These are phyloP conservation scores for Poteriospumella lacustris DNA, from an alignment of 108 stramenopile genomes.

Conservation along the genomic window DNA sequence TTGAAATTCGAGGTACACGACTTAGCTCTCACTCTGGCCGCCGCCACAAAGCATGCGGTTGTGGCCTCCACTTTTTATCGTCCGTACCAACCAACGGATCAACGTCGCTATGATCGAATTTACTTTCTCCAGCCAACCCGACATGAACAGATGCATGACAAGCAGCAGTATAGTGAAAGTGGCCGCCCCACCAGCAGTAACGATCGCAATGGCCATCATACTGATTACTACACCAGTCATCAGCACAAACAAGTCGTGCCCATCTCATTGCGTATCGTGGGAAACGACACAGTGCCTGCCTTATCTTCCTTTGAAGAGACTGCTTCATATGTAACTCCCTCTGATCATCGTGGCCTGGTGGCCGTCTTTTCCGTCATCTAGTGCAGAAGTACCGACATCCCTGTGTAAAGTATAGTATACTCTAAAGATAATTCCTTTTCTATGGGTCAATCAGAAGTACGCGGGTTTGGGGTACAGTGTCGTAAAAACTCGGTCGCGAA, in stretches of 20 bases:
- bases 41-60: too few species aligned
- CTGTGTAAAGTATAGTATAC: too few species aligned
- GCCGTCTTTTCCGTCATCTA: conserved; percentile 72
- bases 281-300: conserved; percentile 71
- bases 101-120: conserved; percentile 81
- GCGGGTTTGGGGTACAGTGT: too few species aligned
- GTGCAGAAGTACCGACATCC: too few species aligned
- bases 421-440: too few species aligned
- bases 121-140: conserved; percentile 74
- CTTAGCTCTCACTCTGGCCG: too few species aligned
- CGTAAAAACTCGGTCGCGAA: background rate
- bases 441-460: too few species aligned
- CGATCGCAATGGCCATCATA: too few species aligned
- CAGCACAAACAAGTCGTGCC: conserved; percentile 34
- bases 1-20: conserved; percentile 73
- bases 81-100: conserved; percentile 76
- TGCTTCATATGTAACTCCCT: conserved; percentile 73
- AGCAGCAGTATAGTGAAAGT: conserved; percentile 71
- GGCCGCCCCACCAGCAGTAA: too few species aligned
- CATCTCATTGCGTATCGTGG: conserved; percentile 73
- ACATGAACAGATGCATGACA: conserved; percentile 81
- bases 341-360: conserved; percentile 69
- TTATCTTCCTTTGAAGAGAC: conserved; percentile 68
- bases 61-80: conserved; percentile 75
- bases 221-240: too few species aligned